phyloP scores from a whole-genome alignment of 192 early-diverging fungal genomes.

The Coemansia pectinata region DNA sequence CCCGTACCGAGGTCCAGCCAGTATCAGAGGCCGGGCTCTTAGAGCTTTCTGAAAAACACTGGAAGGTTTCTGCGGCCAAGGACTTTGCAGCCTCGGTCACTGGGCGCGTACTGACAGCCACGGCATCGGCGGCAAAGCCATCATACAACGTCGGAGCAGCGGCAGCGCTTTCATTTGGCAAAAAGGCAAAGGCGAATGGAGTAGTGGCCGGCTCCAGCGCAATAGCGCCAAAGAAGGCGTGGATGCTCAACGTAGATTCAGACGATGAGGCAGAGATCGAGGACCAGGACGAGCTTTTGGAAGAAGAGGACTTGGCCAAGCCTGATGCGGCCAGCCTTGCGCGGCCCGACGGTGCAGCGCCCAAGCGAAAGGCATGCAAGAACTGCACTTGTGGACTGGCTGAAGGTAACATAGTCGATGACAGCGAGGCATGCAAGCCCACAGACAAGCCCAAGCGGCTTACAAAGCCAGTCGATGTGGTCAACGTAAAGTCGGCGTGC shows the following conservation, averaged over 20 bases:
- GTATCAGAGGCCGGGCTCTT: slow-evolving; percentile 55
- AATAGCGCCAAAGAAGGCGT: slow-evolving; percentile 57
- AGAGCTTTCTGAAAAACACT: slow-evolving; percentile 56
- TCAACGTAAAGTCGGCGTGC: slow-evolving; percentile 64
- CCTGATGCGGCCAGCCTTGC: slow-evolving; percentile 63
- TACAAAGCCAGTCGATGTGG: slow-evolving; percentile 52
- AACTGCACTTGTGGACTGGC: slow-evolving; percentile 95
- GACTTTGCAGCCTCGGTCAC: slow-evolving; percentile 48
- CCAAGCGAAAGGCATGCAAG: slow-evolving; percentile 94
- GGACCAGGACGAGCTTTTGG: slow-evolving; percentile 85
- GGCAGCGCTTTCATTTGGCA: slow-evolving; percentile 77
- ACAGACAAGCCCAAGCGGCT: slow-evolving; percentile 60
- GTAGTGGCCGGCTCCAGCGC: slow-evolving; percentile 24
- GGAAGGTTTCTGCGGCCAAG: slow-evolving; percentile 57
- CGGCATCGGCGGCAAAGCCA: slow-evolving; percentile 70
- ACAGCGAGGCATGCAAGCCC: slow-evolving; percentile 24
- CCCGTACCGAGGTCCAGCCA: slow-evolving; percentile 32
- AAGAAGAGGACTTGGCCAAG: slow-evolving; percentile 77
- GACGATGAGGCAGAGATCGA: slow-evolving; percentile 81
- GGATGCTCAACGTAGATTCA: slow-evolving; percentile 74
- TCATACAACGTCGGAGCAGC: slow-evolving; percentile 85
- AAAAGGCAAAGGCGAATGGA: slow-evolving; percentile 59
- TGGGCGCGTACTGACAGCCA: slow-evolving; percentile 34
- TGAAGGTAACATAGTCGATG: slow-evolving; percentile 67
- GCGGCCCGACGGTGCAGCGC: slow-evolving; percentile 72